A percentile compares a stretch with the other conserved stretches of the same genome.
These are phyloP conservation scores for Candida odintsovae DNA, from an alignment of 805 yeast genomes.

Conservation along the genomic window DNA sequence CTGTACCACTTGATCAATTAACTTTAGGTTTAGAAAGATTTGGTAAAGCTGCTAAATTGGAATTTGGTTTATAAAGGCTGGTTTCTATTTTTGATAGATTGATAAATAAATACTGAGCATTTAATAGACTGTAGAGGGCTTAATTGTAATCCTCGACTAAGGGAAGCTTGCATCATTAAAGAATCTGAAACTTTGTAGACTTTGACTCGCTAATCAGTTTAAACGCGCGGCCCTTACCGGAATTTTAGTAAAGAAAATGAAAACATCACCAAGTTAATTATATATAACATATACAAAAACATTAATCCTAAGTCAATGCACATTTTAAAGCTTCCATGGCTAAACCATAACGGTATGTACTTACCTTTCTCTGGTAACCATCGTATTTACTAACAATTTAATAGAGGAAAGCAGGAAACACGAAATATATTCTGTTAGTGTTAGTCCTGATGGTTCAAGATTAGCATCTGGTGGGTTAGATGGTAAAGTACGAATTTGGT, in stretches of 20 bases:
- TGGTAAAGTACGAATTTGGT: constrained; percentile 92
- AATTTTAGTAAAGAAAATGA: too few species aligned
- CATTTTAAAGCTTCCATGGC: constrained; percentile 67
- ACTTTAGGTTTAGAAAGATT: constrained; percentile 59
- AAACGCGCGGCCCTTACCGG: too few species aligned
- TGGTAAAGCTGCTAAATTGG: constrained; percentile 55
- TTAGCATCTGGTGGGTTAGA: constrained; percentile 93
- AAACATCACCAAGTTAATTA: too few species aligned
- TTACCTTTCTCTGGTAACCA: too few species aligned
- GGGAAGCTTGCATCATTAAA: too few species aligned
- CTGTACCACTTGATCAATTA: constrained; percentile 66
- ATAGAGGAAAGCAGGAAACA: constrained; percentile 71
- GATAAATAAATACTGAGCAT: too few species aligned
- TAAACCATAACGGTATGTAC: constrained; percentile 45
- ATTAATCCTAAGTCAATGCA: too few species aligned
- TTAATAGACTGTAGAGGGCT: too few species aligned
- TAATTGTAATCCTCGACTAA: too few species aligned
- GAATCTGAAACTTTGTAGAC: too few species aligned
- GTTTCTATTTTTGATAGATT: background rate
- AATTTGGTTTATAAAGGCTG: constrained; percentile 29
- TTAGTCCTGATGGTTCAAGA: constrained; percentile 76
- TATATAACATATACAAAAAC: too few species aligned
- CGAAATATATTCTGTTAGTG: constrained; percentile 81
- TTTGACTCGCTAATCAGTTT: too few species aligned
- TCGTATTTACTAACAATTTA: constrained; percentile 3